Evolutionary conservation across 2,329 filamentous ascomycete species (phyloP), one percentile per base, ranked within the genome.

Genomic region (Juglanconis oblonga): DNA sequence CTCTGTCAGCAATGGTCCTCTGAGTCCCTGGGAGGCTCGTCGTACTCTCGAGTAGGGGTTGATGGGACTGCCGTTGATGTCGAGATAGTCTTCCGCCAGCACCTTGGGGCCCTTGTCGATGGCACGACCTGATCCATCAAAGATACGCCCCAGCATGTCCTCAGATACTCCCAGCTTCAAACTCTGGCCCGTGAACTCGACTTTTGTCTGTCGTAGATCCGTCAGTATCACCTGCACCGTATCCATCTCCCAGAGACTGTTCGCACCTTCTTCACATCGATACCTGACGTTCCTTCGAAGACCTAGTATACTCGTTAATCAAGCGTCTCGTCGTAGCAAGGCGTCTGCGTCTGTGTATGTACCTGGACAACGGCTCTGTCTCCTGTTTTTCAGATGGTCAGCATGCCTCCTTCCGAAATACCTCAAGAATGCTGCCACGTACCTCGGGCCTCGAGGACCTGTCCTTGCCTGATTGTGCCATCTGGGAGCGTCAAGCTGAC

Each of bases 71-170:
- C 95, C 95, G 82, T 99, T 99, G 81, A 99, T 99, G 76, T 99
- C 96, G 69, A 99, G 84, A 77, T 96, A 99, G 70, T 99, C 95
- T 78, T 99, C 95, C 55, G 95, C 93, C 66, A 99, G 81, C 70
- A 99, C 95, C 81, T 97, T 98, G 64, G 95, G 95, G 57, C 96
- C 95, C 81, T 98, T 99, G 81, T 99, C 95, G 76, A 99, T 99
- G 69, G 96, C 91, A 77, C 94, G 90, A 73, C 95, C 95, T 63
- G 95, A 98, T 71, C 95, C 95, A 81, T 99, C 93, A 74, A 99
- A 99, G 77, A 98, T 92, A 81, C 96, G 94, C 67, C 95, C 95
- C 78, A 99, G 80, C 95, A 99, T 99, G 81, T 99, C 95, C 80
- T 99, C 96, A 55, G 95, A 98, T 62, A 99, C 95, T 77, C 95